phyloP scores from a whole-genome alignment of 2,329 filamentous ascomycete species.

The Mollisiaceae sp. region DNA sequence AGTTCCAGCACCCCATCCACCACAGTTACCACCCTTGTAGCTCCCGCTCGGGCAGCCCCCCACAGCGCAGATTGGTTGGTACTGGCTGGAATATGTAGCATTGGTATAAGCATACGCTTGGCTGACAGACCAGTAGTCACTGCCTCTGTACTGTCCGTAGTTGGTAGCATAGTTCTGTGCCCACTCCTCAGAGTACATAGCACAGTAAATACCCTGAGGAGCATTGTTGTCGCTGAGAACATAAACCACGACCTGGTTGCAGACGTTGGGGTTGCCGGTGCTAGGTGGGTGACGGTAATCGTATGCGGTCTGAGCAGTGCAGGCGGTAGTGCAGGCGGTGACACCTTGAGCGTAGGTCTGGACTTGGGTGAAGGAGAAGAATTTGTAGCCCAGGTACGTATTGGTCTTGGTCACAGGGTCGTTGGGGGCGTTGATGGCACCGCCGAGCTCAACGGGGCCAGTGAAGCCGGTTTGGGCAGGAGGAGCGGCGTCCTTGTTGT shows the following conservation, averaged over 20 bases:
- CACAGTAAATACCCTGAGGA: constrained; percentile 46
- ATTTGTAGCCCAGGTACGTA: constrained; percentile 42
- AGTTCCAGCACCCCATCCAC: constrained; percentile 29
- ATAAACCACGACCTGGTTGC: constrained; percentile 47
- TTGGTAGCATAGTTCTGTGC: constrained; percentile 35
- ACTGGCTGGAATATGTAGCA: constrained; percentile 22
- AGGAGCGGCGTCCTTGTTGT: constrained; percentile 40
- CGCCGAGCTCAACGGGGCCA: constrained; percentile 41
- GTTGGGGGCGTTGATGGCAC: constrained; percentile 43
- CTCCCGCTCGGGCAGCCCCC: constrained; percentile 26
- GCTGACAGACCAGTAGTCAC: constrained; percentile 29
- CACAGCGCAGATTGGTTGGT: constrained; percentile 28
- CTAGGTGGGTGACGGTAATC: constrained; percentile 41
- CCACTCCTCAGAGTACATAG: constrained; percentile 38
- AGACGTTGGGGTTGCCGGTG: constrained; percentile 41
- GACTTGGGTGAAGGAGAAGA: constrained; percentile 32
- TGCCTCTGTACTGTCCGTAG: constrained; percentile 34
- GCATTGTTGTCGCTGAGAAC: constrained; percentile 44
- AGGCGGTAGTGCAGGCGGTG: constrained; percentile 43
- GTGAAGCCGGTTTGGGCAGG: constrained; percentile 32
- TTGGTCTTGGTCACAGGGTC: constrained; percentile 33
- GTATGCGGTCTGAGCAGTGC: constrained; percentile 44
- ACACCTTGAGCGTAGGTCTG: constrained; percentile 30
- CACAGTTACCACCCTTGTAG: constrained; percentile 31
- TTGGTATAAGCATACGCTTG: constrained; percentile 30